These are phyloP conservation scores for Pichia manshurica DNA, from an alignment of 805 yeast genomes.

Conservation along the genomic window DNA sequence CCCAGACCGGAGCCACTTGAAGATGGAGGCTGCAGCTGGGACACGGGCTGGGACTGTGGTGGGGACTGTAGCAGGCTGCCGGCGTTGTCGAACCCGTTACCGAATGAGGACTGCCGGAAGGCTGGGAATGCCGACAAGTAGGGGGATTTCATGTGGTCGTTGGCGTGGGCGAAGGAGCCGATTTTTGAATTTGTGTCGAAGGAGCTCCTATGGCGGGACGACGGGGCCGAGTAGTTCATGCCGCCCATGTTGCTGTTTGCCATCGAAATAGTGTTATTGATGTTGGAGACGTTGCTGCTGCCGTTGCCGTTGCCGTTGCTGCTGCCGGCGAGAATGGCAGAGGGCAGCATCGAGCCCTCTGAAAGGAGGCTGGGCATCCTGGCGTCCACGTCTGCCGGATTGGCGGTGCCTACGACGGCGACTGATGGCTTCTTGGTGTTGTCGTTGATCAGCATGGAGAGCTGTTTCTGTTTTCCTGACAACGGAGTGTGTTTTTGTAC, in stretches of 20 bases:
- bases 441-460: background rate
- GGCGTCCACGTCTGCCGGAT: background rate
- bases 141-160: conserved; percentile 1
- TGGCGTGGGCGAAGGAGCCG: conserved; percentile 5
- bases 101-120: conserved; percentile 1
- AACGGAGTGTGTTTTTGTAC: too few species aligned
- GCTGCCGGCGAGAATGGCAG: too few species aligned
- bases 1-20: too few species aligned
- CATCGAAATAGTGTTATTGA: too few species aligned
- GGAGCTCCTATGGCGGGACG: conserved; percentile 3
- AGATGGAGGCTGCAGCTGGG: background rate
- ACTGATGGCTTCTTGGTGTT: background rate
- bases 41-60: background rate
- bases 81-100: background rate
- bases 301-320: too few species aligned
- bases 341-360: too few species aligned
- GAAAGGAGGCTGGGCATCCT: too few species aligned
- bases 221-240: background rate
- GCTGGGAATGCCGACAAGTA: background rate
- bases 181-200: conserved; percentile 7
- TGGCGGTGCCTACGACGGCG: background rate
- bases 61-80: background rate
- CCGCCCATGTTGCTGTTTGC: too few species aligned
- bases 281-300: background rate
- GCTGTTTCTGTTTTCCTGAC: too few species aligned